A percentile compares a stretch with the other conserved stretches of the same genome.
These are phyloP conservation scores for Penicillium sp. DNA, from an alignment of 2,329 filamentous ascomycete genomes.

Conservation along the genomic window DNA sequence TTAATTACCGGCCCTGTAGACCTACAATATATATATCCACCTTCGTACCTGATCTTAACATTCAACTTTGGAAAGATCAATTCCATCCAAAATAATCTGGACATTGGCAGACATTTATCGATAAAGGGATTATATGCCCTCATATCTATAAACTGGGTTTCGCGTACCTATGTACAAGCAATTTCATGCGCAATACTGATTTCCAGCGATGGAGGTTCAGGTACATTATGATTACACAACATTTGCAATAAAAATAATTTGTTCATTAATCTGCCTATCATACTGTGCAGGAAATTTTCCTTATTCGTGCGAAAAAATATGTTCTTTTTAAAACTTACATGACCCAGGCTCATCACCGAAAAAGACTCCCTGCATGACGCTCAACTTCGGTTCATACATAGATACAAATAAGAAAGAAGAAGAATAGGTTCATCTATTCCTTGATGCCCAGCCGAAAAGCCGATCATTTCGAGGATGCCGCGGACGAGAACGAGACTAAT, in stretches of 20 bases:
- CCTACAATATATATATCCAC: no score
- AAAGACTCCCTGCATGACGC: neutral
- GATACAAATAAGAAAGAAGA: neutral
- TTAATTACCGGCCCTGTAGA: no score
- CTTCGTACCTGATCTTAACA: no score
- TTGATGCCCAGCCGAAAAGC: neutral
- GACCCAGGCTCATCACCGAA: neutral
- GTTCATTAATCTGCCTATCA: neutral
- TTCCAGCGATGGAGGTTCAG: no score
- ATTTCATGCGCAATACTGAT: no score
- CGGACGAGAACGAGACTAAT: slow-evolving; percentile 33
- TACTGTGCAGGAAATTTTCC: neutral
- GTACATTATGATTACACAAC: no score
- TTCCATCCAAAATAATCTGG: no score
- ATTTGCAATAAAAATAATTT: neutral
- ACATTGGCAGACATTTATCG: no score
- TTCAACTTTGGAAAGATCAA: no score
- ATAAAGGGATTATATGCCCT: no score
- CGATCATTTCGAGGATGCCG: neutral
- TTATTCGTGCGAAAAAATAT: neutral
- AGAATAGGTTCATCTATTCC: neutral
- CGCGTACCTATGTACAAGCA: no score
- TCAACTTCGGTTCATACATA: neutral
- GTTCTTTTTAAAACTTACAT: neutral
- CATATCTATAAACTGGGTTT: no score